Evolutionary conservation across 257 asterid species (phyloP).

Genomic region (Paraleonurus japonicus): DNA sequence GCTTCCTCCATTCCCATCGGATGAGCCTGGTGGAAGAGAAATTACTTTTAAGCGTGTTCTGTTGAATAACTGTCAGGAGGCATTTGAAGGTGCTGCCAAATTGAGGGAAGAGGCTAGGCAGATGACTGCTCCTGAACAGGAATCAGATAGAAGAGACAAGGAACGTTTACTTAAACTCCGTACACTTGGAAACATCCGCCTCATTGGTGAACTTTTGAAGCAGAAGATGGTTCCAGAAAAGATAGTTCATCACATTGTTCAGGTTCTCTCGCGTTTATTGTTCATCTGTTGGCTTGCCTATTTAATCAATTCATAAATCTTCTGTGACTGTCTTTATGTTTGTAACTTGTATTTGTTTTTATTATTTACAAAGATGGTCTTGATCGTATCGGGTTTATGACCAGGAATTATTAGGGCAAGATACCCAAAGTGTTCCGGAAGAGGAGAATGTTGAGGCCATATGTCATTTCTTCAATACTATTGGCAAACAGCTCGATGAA

Average conservation of each 20-base stretch:
- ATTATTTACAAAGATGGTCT: slow-evolving; percentile 5
- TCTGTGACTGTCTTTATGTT: neutral
- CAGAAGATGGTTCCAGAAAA: slow-evolving; percentile 98
- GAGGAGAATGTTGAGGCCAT: slow-evolving; percentile 99
- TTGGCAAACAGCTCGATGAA: slow-evolving; percentile 91
- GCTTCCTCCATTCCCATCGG: slow-evolving; percentile 95
- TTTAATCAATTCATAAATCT: neutral
- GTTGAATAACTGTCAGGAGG: slow-evolving; percentile 86
- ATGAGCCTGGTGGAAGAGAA: slow-evolving; percentile 88
- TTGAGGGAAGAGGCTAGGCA: slow-evolving; percentile 84
- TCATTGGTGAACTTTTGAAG: slow-evolving; percentile 96
- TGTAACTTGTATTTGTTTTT: neutral
- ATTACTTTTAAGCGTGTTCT: slow-evolving; percentile 84
- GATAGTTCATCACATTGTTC: slow-evolving; percentile 97
- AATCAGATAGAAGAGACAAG: slow-evolving; percentile 79
- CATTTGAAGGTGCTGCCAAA: slow-evolving; percentile 87
- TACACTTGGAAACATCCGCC: slow-evolving; percentile 95
- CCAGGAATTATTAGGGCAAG: slow-evolving; percentile 83
- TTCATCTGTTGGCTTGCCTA: neutral
- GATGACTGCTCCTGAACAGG: slow-evolving; percentile 91
- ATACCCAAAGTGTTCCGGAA: slow-evolving; percentile 69
- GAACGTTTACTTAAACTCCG: slow-evolving; percentile 83
- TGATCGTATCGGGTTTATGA: slow-evolving; percentile 20
- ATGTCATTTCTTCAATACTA: slow-evolving; percentile 91
- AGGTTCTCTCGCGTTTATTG: slow-evolving; percentile 42